Evolutionary conservation across 768 basidiomycete species (phyloP).

Genomic region (Lactarius hatsudake): DNA sequence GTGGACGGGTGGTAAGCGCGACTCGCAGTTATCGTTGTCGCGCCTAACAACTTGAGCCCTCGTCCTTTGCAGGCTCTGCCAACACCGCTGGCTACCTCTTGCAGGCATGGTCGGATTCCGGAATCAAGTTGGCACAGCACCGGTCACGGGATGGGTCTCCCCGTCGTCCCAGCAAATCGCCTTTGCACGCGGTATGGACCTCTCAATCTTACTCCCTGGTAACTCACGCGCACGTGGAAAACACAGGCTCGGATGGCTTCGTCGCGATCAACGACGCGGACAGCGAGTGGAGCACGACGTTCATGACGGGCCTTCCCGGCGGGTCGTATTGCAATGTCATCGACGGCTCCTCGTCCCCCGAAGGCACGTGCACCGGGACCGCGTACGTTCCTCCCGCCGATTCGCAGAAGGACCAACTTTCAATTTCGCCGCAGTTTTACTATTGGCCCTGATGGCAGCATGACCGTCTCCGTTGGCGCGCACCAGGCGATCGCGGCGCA

Average conservation of each 20-base stretch:
- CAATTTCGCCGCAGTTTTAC: slow-evolving; percentile 23
- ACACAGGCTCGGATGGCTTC: slow-evolving; percentile 52
- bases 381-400: slow-evolving; percentile 35
- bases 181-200: slow-evolving; percentile 53
- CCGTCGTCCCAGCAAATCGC: slow-evolving; percentile 59
- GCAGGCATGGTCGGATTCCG: slow-evolving; percentile 61
- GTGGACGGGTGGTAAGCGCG: slow-evolving; percentile 43
- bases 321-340: slow-evolving; percentile 67
- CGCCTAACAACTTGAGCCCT: not conserved
- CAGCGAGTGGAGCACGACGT: slow-evolving; percentile 51
- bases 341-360: slow-evolving; percentile 40
- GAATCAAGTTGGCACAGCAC: slow-evolving; percentile 51
- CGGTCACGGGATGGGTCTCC: slow-evolving; percentile 56
- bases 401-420: not conserved
- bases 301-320: slow-evolving; percentile 55
- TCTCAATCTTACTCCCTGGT: not conserved
- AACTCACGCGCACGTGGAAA: not conserved
- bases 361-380: slow-evolving; percentile 48
- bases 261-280: slow-evolving; percentile 68
- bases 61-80: slow-evolving; percentile 45
- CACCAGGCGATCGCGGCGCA: slow-evolving; percentile 32
- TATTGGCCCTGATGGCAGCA: slow-evolving; percentile 20
- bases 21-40: not conserved
- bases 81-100: slow-evolving; percentile 58
- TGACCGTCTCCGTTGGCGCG: slow-evolving; percentile 30